These are phyloP conservation scores for Fallopia convolvulus DNA, from an alignment of 148 eudicot genomes.

Conservation along the genomic window DNA sequence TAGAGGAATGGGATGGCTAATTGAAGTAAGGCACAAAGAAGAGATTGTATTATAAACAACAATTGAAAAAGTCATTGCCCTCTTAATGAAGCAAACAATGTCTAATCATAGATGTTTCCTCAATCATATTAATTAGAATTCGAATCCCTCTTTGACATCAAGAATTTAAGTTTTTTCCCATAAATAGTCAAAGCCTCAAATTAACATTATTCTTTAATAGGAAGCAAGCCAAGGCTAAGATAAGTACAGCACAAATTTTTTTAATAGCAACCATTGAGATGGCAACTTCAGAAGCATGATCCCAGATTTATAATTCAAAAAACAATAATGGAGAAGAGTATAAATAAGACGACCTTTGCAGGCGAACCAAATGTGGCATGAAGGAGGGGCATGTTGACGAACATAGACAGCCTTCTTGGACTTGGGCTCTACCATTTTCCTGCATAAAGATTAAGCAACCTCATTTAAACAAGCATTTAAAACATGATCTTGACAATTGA, in stretches of 20 bases:
- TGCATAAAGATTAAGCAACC: slow-evolving; percentile 20
- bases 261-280: not conserved
- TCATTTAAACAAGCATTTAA: not conserved
- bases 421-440: slow-evolving; percentile 72
- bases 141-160: not conserved
- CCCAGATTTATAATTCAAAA: not conserved
- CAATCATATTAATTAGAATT: not conserved
- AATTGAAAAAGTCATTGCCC: not conserved
- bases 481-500: not conserved
- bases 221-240: not conserved
- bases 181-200: not conserved
- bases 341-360: slow-evolving; percentile 61
- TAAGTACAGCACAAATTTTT: not conserved
- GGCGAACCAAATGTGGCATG: slow-evolving; percentile 71
- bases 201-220: not conserved
- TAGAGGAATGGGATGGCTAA: not conserved
- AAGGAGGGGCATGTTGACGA: slow-evolving; percentile 49
- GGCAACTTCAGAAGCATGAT: not conserved
- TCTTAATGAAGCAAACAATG: not conserved
- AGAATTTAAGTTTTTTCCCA: not conserved
- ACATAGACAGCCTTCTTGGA: slow-evolving; percentile 80
- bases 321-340: slow-evolving; percentile 16
- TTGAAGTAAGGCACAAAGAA: not conserved
- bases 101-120: not conserved
- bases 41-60: not conserved